A percentile compares a stretch with the other conserved stretches of the same genome.
Conservation (phyloP, 192 early-diverging fungal species). For the Obelidium mucronatum region DNA sequence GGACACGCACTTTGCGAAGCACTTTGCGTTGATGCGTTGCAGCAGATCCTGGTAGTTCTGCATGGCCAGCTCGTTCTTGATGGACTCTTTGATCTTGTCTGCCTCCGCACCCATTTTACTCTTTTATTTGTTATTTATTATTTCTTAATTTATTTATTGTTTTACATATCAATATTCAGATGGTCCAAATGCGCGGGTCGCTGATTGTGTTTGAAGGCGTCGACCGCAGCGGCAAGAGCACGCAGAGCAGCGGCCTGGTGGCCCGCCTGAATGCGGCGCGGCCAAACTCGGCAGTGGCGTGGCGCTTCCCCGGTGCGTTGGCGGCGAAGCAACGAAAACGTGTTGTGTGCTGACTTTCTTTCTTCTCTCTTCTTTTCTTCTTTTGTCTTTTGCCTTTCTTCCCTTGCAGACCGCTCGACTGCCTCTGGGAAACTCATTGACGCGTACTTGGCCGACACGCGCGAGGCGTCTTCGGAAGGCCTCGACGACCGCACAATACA, state of each 20-base stretch:
- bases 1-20: conserved; percentile 82
- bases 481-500: conserved; percentile 88
- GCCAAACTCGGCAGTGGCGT: conserved; percentile 49
- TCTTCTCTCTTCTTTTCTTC: neutral
- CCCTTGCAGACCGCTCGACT: conserved; percentile 78
- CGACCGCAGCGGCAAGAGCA: conserved; percentile 93
- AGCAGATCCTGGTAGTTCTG: conserved; percentile 61
- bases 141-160: too few species aligned
- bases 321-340: too few species aligned
- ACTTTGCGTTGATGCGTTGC: conserved; percentile 89
- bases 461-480: conserved; percentile 35
- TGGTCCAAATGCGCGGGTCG: conserved; percentile 64
- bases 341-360: neutral
- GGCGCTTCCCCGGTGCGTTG: conserved; percentile 84
- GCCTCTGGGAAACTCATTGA: conserved; percentile 92
- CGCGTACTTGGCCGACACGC: conserved; percentile 75
- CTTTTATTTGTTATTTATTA: too few species aligned
- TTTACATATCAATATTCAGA: too few species aligned
- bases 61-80: conserved; percentile 78
- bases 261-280: conserved; percentile 52
- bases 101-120: conserved; percentile 48
- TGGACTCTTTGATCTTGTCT: conserved; percentile 79
- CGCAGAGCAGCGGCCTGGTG: conserved; percentile 78
- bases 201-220: conserved; percentile 92
- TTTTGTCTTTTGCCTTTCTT: neutral